Conservation (phyloP, 2,329 filamentous ascomycete genomes). For the Aspergillus udagawae region DNA sequence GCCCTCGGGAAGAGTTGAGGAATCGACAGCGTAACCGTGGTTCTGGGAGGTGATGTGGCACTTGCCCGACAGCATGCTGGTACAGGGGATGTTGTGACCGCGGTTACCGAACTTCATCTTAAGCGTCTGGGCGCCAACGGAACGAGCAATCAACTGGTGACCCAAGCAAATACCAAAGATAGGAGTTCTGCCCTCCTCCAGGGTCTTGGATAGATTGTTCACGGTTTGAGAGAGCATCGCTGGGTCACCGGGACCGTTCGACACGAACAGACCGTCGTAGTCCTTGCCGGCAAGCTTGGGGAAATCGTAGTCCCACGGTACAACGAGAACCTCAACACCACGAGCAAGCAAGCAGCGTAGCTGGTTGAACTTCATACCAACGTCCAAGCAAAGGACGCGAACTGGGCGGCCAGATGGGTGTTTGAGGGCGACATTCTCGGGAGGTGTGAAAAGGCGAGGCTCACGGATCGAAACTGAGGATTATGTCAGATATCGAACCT, state of each 20-base stretch:
- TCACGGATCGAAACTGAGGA: conserved; percentile 76
- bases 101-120: conserved; percentile 99
- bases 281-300: conserved; percentile 69
- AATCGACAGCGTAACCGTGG: conserved; percentile 91
- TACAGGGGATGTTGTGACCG: conserved; percentile 97
- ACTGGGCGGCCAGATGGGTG: conserved; percentile 85
- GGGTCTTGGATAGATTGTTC: conserved; percentile 69
- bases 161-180: conserved; percentile 96
- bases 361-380: conserved; percentile 98
- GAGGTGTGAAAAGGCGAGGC: conserved; percentile 80
- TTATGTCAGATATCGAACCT: conserved; percentile 25
- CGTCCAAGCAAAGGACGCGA: conserved; percentile 88
- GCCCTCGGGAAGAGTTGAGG: conserved; percentile 66
- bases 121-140: conserved; percentile 75
- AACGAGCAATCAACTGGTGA: conserved; percentile 86
- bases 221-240: conserved; percentile 75
- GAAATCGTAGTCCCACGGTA: conserved; percentile 95
- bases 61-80: conserved; percentile 88
- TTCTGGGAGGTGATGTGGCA: conserved; percentile 99
- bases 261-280: conserved; percentile 96
- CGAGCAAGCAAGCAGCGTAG: conserved; percentile 85
- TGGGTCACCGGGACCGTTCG: conserved; percentile 95
- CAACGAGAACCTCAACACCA: conserved; percentile 89
- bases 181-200: conserved; percentile 75
- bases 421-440: conserved; percentile 65